Conservation (phyloP, 2,329 filamentous ascomycete genomes). For the Aspergillus sp. region DNA sequence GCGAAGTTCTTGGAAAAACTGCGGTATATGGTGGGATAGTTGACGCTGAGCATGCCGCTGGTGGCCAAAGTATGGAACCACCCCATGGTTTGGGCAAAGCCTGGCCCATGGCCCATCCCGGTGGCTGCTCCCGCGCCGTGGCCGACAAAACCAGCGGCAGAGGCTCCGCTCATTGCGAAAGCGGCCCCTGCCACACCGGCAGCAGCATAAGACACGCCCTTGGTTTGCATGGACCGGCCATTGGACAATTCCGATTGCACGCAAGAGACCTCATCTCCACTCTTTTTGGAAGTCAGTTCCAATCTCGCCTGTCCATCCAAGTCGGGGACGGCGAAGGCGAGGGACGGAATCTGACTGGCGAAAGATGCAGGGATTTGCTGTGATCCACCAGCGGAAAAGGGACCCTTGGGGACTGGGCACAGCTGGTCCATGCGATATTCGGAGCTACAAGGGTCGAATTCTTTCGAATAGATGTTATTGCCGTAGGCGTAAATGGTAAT, state of each 20-base stretch:
- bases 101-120: slow-evolving; percentile 53
- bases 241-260: slow-evolving; percentile 76
- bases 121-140: slow-evolving; percentile 56
- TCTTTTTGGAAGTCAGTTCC: slow-evolving; percentile 59
- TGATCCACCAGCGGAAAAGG: slow-evolving; percentile 64
- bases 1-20: slow-evolving; percentile 90
- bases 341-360: slow-evolving; percentile 69
- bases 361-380: slow-evolving; percentile 67
- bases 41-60: slow-evolving; percentile 92
- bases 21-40: slow-evolving; percentile 78
- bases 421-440: slow-evolving; percentile 63
- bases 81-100: slow-evolving; percentile 74
- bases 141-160: slow-evolving; percentile 58
- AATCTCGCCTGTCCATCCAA: slow-evolving; percentile 80
- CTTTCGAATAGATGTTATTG: slow-evolving; percentile 66
- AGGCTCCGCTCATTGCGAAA: slow-evolving; percentile 63
- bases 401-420: slow-evolving; percentile 74
- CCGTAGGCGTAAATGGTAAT: slow-evolving; percentile 81
- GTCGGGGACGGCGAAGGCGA: slow-evolving; percentile 86
- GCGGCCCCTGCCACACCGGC: slow-evolving; percentile 81
- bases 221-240: slow-evolving; percentile 70
- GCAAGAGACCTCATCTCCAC: slow-evolving; percentile 64
- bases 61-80: slow-evolving; percentile 93
- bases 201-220: slow-evolving; percentile 75
- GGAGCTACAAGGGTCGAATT: slow-evolving; percentile 73